Conservation (phyloP, 768 basidiomycete species). For the Kwoniella botswanensis region DNA sequence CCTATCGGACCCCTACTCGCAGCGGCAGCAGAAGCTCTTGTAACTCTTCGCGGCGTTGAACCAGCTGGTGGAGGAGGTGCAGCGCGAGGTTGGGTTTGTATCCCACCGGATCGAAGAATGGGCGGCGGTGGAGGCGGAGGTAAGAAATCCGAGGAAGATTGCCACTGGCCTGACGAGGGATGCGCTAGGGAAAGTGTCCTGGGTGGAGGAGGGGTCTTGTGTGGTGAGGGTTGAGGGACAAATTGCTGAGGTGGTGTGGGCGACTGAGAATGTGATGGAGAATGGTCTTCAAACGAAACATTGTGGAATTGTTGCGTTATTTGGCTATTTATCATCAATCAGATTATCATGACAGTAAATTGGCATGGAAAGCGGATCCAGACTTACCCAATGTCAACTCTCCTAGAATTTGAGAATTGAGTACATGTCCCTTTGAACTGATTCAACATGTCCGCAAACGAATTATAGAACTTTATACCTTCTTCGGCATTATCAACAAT, state of each 20-base stretch:
- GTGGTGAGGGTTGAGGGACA: background rate
- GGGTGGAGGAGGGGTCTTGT: conserved; percentile 14
- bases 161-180: conserved; percentile 48
- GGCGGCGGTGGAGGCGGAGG: conserved; percentile 55
- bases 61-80: conserved; percentile 23
- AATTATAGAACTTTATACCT: conserved; percentile 93
- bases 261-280: conserved; percentile 4
- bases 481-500: conserved; percentile 83
- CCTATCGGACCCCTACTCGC: conserved; percentile 35
- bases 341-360: background rate
- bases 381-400: conserved; percentile 75
- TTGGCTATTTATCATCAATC: conserved; percentile 11
- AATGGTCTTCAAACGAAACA: conserved; percentile 11
- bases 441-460: conserved; percentile 72
- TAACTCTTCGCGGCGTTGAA: conserved; percentile 40
- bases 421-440: conserved; percentile 78
- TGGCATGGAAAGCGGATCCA: too few relatives aligned
- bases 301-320: conserved; percentile 30
- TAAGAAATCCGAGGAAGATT: conserved; percentile 49
- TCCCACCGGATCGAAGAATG: conserved; percentile 43
- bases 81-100: conserved; percentile 27
- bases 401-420: conserved; percentile 73
- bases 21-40: conserved; percentile 40
- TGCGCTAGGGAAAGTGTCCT: conserved; percentile 45
- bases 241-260: conserved; percentile 7